Base-by-base conservation (phyloP, 768 basidiomycete species). In the Amanita molliuscula region DNA sequence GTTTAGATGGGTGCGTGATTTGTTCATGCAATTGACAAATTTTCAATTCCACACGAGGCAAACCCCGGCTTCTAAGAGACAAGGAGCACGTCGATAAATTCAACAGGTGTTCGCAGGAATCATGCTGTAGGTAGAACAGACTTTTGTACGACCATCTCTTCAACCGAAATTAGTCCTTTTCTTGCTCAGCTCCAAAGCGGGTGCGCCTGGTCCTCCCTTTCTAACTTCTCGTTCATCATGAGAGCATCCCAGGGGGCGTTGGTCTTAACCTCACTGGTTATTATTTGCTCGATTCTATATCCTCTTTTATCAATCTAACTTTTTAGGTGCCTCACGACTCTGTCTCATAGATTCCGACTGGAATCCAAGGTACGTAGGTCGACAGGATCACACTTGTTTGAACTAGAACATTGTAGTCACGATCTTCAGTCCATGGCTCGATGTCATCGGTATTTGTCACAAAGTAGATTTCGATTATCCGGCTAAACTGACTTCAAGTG, bases 371-470 rank as follows among this genome's bases (percentile, higher is more conserved):
- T 81, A 44, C 45, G 61, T 18, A 11, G 5, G 13, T 23, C 3
- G 44, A 16, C 23, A 13, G 25, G 18, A 13, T 21, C 7, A 11
- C 11, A n/a, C 8, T 47, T 26, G 21, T 3, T 23, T 21, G 15
- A 26, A 37, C n/a, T 47, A 25, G 37, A 20, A 33, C 15, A 2
- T 15, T 35, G 16, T 49, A 90, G 87, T 58, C 88, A 88, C 58
- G 96, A 99, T 67, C 65, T 93, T 15, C 96, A 99, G 65, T 85
- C 96, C 1, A 98, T 98, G 95, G 95, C 93, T 46, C 80, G 95
- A 44, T 95, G 94, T 61, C 90, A 95, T 65, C 78, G 91, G 91
- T 90, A 53, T 41, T 68, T 56, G 41, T 9, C 37, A 33, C 51
- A 16, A n/a, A 46, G n/a, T 52, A 31, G 20, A 47, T 34, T 18